Evolutionary conservation across 2,329 filamentous ascomycete species (phyloP).

Genomic region (Arthroderma uncinatum): DNA sequence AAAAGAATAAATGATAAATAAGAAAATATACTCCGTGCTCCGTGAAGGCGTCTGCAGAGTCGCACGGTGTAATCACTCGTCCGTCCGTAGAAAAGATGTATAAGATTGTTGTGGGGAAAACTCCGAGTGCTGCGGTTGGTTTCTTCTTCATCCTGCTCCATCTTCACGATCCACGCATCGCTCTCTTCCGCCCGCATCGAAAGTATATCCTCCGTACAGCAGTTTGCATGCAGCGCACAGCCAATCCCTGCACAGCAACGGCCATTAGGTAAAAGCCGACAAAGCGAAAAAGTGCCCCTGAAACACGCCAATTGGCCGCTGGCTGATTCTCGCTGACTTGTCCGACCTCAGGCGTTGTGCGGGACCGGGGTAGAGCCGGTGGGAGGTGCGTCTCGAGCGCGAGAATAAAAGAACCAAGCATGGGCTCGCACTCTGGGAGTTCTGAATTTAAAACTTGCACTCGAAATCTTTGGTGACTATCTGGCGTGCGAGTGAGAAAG

Average conservation of each 20-base stretch:
- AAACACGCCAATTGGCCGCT: conserved; percentile 1
- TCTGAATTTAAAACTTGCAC: no score
- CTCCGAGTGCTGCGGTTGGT: background rate
- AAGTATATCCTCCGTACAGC: conserved; percentile 1
- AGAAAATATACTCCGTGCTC: background rate
- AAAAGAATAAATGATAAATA: background rate
- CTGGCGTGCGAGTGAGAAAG: no score
- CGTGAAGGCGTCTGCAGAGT: background rate
- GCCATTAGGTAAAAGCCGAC: conserved; percentile 3
- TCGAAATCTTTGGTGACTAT: no score
- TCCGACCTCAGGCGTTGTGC: conserved; percentile 5
- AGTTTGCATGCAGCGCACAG: conserved; percentile 1
- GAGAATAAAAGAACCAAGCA: no score
- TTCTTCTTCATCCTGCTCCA: background rate
- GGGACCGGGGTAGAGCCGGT: conserved; percentile 4
- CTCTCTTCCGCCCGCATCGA: background rate
- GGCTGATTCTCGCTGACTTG: background rate
- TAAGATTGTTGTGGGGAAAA: background rate
- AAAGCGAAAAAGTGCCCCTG: background rate
- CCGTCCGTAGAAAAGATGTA: no score
- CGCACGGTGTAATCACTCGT: background rate
- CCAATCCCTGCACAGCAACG: background rate
- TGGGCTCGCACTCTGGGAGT: no score
- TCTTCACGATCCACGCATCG: background rate
- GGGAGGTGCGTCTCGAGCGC: background rate